A percentile compares a stretch with the other conserved stretches of the same genome.
These are phyloP conservation scores for Capronia coronata DNA, from an alignment of 2,329 filamentous ascomycete genomes.

Conservation along the genomic window DNA sequence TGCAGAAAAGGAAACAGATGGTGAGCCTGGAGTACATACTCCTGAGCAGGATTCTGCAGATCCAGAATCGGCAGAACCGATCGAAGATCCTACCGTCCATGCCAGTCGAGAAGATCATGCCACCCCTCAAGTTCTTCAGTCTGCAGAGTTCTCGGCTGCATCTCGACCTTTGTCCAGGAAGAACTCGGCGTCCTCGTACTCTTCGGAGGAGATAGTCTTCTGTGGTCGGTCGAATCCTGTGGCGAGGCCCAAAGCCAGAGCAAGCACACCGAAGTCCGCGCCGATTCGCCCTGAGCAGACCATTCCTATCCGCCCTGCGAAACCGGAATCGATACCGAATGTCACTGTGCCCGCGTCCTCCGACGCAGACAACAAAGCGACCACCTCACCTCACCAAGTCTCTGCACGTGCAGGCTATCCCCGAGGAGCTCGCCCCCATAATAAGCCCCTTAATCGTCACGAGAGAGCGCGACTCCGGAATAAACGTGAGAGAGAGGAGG, in stretches of 20 bases:
- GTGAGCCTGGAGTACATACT: not conserved
- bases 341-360: not conserved
- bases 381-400: not conserved
- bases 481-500: slow-evolving; percentile 32
- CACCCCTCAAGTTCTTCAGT: not conserved
- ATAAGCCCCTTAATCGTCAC: slow-evolving; percentile 1
- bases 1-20: not conserved
- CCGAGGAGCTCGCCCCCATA: not conserved
- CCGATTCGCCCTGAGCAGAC: too few relatives aligned
- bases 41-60: not conserved
- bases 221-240: slow-evolving; percentile 15
- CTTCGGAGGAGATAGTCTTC: slow-evolving; percentile 27
- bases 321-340: not conserved
- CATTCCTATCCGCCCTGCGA: not conserved
- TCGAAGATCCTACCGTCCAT: not conserved
- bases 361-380: not conserved
- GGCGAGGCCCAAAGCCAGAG: not conserved
- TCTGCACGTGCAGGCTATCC: not conserved
- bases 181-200: slow-evolving; percentile 20
- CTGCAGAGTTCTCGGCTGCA: not conserved
- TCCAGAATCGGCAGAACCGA: not conserved
- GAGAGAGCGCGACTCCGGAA: slow-evolving; percentile 1
- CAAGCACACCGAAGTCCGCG: not conserved
- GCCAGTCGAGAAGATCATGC: not conserved
- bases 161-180: slow-evolving; percentile 1